Base-by-base conservation (phyloP, 257 asterid genomes). In the Parsonsia alboflavescens region DNA sequence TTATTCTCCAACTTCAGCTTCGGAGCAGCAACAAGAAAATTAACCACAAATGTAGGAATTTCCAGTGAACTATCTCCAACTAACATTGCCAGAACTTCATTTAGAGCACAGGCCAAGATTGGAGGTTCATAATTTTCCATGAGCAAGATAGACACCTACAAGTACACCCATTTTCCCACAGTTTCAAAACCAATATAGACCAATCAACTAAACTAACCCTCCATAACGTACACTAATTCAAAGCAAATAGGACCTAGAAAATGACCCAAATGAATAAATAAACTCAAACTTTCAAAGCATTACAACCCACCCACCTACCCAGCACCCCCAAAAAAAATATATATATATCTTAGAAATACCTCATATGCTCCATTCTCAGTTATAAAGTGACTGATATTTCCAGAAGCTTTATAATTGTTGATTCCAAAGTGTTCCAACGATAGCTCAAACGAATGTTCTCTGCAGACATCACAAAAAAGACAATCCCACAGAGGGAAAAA, bases 41-140 rank as follows among this genome's bases (percentile, higher is more conserved):
- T 97, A 78, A 80, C 88, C 39, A 93, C 58, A 41, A 93, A 44
- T 46, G 89, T 87, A 30, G 96, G 96, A 71, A 68, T 50, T 44
- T 81, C 65, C n/a, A 91, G 77, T 26, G 62, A 75, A 63, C 76
- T 80, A n/a, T 83, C 89, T 79, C 85, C 89, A 54, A 75, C 50
- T 71, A 93, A 57, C 26, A 80, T 76, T 81, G 84, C 78, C 81
- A 93, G 84, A 77, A 89, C 84, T 85, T 93, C 97, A 82, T 86
- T 88, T 52, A 93, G 68, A 36, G 94, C 97, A 83, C 96, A 93
- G 24, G 89, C 91, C 73, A 91, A 82, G 77, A 88, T 41, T 48
- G 97, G 96, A 65, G 96, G 84, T 79, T 85, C 86, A 24, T 86
- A 88, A 74, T 75, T 81, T 63, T 89, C 91, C 84, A 93, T 48